These are phyloP conservation scores for Globisporangium mamillatum DNA, from an alignment of 352 stramenopile genomes.

Conservation along the genomic window DNA sequence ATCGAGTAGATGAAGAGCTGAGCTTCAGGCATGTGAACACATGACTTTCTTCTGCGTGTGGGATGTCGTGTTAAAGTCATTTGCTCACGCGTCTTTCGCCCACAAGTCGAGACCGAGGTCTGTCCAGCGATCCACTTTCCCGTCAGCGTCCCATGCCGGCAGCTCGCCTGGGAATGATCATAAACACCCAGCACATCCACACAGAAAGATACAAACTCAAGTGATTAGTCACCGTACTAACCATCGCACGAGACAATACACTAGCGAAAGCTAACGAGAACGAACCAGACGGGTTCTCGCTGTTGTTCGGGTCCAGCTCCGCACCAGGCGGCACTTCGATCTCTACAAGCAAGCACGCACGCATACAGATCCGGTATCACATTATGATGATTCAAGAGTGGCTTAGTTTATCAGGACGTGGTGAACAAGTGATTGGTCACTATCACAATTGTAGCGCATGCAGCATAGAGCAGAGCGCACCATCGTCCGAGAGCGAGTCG, in stretches of 20 bases:
- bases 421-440: neutral
- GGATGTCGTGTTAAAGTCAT: neutral
- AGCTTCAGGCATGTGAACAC: neutral
- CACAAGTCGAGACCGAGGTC: slow-evolving; percentile 74
- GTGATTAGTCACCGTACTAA: neutral
- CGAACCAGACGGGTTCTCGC: slow-evolving; percentile 45
- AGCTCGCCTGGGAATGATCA: slow-evolving; percentile 40
- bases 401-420: neutral
- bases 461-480: slow-evolving; percentile 18
- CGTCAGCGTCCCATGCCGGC: slow-evolving; percentile 42
- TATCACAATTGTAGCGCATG: neutral
- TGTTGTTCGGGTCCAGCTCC: slow-evolving; percentile 55
- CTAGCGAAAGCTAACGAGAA: neutral
- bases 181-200: slow-evolving; percentile 2
- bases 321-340: slow-evolving; percentile 61
- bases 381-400: neutral
- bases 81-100: slow-evolving; percentile 30
- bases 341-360: slow-evolving; percentile 29
- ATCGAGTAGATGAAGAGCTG: neutral
- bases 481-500: slow-evolving; percentile 78
- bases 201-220: neutral
- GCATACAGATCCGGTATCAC: neutral
- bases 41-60: neutral
- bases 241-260: neutral
- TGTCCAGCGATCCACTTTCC: slow-evolving; percentile 76